These are phyloP conservation scores for Naumovozyma castellii DNA, from an alignment of 805 yeast genomes.

Conservation along the genomic window DNA sequence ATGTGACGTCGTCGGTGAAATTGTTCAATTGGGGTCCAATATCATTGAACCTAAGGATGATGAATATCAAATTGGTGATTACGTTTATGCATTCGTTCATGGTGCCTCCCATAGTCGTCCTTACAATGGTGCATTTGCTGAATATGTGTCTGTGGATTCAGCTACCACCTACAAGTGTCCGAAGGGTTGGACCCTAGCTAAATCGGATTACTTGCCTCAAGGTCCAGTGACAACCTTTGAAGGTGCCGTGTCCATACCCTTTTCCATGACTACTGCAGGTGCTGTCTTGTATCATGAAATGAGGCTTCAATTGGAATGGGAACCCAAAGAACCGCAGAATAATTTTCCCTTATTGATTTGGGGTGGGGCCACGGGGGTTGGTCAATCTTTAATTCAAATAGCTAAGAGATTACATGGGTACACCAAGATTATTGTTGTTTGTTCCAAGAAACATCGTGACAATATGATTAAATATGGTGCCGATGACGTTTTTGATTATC, in stretches of 20 bases:
- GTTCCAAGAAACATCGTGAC: constrained; percentile 37
- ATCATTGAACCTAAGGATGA: constrained; percentile 24
- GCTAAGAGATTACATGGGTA: constrained; percentile 39
- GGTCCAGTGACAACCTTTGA: constrained; percentile 41
- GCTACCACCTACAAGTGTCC: constrained; percentile 15
- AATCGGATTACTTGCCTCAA: constrained; percentile 8
- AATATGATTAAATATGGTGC: constrained; percentile 40
- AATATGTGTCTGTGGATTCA: constrained; percentile 37
- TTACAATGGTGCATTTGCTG: constrained; percentile 49
- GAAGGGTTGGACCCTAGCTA: constrained; percentile 3
- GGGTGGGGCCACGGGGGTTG: constrained; percentile 67
- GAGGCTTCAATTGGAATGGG: constrained; percentile 16
- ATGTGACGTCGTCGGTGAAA: constrained; percentile 51
- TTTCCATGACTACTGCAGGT: constrained; percentile 44
- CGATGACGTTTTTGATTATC: constrained; percentile 41
- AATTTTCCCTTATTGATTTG: constrained; percentile 41
- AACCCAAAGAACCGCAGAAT: constrained; percentile 21
- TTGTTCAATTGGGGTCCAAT: constrained; percentile 39
- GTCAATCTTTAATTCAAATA: constrained; percentile 47
- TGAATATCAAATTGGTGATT: constrained; percentile 41
- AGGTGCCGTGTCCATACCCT: constrained; percentile 53
- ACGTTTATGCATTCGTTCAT: constrained; percentile 42
- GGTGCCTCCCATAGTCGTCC: constrained; percentile 40
- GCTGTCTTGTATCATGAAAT: constrained; percentile 29
- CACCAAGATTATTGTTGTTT: constrained; percentile 37